phyloP scores from a whole-genome alignment of 2,329 filamentous ascomycete genomes.

The Diaporthe capsici region DNA sequence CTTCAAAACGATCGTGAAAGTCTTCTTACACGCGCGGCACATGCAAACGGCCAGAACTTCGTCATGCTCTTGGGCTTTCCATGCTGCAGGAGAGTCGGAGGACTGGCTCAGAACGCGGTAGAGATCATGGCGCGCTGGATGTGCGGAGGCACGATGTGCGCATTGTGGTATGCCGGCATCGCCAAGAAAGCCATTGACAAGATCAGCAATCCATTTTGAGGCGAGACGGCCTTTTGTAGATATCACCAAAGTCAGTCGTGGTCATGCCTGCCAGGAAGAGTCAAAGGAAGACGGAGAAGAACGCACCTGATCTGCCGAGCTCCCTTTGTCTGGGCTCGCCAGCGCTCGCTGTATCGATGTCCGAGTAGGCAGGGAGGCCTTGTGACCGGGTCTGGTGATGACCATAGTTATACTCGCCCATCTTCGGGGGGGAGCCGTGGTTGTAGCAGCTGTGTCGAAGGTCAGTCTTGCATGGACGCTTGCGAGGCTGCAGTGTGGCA shows the following conservation, averaged over 20 bases:
- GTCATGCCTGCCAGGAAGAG: not conserved
- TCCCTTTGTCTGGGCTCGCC: conserved; percentile 28
- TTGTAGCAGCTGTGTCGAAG: not conserved
- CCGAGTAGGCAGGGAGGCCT: conserved; percentile 37
- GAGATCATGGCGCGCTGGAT: conserved; percentile 28
- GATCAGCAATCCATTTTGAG: conserved; percentile 40
- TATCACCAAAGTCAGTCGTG: not conserved
- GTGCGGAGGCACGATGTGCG: not conserved
- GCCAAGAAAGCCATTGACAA: conserved; percentile 27
- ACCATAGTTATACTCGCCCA: conserved; percentile 30
- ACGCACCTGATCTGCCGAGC: conserved; percentile 31
- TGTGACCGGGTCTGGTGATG: conserved; percentile 39
- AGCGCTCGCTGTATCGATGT: conserved; percentile 8
- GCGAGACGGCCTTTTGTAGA: conserved; percentile 34
- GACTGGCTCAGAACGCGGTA: conserved; percentile 34
- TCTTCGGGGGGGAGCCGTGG: not conserved
- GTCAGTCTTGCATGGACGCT: conserved; percentile 30
- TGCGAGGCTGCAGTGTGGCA: not conserved
- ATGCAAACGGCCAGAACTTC: conserved; percentile 35
- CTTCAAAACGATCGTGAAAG: conserved; percentile 29
- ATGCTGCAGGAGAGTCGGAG: not conserved
- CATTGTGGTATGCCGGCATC: conserved; percentile 7
- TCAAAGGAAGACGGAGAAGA: not conserved
- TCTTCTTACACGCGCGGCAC: conserved; percentile 39
- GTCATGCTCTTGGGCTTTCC: not conserved